Percentiles rank a stretch among this genome's conserved stretches.
phyloP scores from a whole-genome alignment of 1,284 basidiomycete genomes.

The Irpex sp. region DNA sequence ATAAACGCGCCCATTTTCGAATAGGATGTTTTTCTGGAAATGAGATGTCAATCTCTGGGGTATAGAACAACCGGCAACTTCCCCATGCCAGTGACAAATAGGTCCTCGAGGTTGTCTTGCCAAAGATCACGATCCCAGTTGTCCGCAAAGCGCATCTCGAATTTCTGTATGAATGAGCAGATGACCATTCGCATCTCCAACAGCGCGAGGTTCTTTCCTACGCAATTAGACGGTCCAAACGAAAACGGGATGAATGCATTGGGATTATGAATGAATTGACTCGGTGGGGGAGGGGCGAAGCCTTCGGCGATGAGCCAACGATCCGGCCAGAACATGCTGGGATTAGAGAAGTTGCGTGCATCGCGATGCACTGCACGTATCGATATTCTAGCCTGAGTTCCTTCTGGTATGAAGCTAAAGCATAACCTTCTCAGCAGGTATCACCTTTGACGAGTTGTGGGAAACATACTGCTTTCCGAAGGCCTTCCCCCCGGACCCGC shows the following conservation, averaged over 20 bases:
- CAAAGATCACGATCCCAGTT: slow-evolving; percentile 21
- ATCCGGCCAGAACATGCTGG: slow-evolving; percentile 28
- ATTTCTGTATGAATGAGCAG: slow-evolving; percentile 22
- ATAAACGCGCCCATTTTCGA: too few species aligned
- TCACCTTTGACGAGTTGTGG: slow-evolving; percentile 12
- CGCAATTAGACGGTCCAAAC: slow-evolving; percentile 28
- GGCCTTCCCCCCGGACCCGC: slow-evolving; percentile 16
- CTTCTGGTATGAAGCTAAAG: slow-evolving; percentile 24
- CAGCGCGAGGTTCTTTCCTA: slow-evolving; percentile 30
- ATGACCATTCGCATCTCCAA: slow-evolving; percentile 29
- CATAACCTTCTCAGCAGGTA: slow-evolving; percentile 7
- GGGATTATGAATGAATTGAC: slow-evolving; percentile 10
- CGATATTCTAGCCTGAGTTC: slow-evolving; percentile 23
- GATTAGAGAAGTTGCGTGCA: slow-evolving; percentile 27
- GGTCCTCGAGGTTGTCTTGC: slow-evolving; percentile 22
- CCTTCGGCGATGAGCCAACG: slow-evolving; percentile 25
- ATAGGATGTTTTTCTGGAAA: too few species aligned
- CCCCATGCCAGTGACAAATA: slow-evolving; percentile 20
- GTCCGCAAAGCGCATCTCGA: slow-evolving; percentile 23
- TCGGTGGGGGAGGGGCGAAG: neutral
- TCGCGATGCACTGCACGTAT: slow-evolving; percentile 27
- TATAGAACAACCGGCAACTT: slow-evolving; percentile 16
- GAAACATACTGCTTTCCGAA: slow-evolving; percentile 25
- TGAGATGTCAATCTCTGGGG: neutral
- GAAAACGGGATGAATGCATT: slow-evolving; percentile 26